Conservation (phyloP, 495 filamentous ascomycete species). For the Penicillium mononematosum region DNA sequence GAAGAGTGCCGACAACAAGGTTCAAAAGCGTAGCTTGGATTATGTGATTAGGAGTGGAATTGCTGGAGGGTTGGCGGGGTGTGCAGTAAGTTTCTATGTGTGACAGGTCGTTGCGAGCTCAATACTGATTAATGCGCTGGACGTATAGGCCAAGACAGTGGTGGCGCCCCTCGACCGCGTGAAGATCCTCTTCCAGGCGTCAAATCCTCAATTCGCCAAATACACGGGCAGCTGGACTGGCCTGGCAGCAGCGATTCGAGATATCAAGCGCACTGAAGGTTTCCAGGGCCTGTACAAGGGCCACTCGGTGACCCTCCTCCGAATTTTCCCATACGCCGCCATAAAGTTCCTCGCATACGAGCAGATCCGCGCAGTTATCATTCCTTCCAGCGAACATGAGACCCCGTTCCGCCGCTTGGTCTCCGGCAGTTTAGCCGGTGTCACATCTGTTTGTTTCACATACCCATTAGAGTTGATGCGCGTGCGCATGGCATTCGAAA, state of each 20-base stretch:
- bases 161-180: conserved; percentile 96
- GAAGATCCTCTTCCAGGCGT: conserved; percentile 97
- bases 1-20: conserved; percentile 31
- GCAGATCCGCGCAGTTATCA: conserved; percentile 78
- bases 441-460: conserved; percentile 89
- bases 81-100: conserved; percentile 60
- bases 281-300: conserved; percentile 78
- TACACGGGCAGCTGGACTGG: conserved; percentile 88
- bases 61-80: conserved; percentile 85
- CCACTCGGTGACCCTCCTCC: conserved; percentile 88
- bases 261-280: conserved; percentile 78
- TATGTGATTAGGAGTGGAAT: conserved; percentile 79
- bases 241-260: conserved; percentile 69
- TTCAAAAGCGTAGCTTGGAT: conserved; percentile 71
- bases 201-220: conserved; percentile 88
- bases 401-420: conserved; percentile 74
- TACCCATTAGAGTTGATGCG: conserved; percentile 92
- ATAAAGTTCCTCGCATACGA: conserved; percentile 99
- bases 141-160: conserved; percentile 81
- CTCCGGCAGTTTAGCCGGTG: conserved; percentile 77
- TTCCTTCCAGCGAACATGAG: conserved; percentile 68
- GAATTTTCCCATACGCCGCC: conserved; percentile 95
- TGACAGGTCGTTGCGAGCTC: not conserved
- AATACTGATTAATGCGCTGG: conserved; percentile 7
- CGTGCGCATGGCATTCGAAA: conserved; percentile 93